These are phyloP conservation scores for Mycosphaerella arachidis DNA, from an alignment of 2,329 filamentous ascomycete genomes.

Conservation along the genomic window DNA sequence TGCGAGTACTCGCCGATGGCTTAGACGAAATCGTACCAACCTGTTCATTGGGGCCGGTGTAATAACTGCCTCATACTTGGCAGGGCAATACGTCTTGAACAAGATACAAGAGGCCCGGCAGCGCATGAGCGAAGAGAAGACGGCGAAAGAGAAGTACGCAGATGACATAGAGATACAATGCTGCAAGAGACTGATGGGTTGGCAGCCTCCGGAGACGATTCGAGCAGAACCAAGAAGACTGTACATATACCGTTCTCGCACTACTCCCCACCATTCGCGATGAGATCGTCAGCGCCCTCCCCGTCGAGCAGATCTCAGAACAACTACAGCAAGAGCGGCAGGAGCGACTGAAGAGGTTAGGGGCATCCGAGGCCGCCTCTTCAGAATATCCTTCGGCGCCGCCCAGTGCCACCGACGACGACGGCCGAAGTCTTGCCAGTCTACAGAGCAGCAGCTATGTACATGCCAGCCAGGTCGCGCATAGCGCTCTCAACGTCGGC, in stretches of 20 bases:
- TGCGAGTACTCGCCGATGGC: slow-evolving; percentile 77
- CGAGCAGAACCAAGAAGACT: slow-evolving; percentile 98
- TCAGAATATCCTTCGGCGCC: slow-evolving; percentile 55
- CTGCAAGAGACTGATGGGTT: slow-evolving; percentile 2
- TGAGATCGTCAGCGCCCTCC: slow-evolving; percentile 79
- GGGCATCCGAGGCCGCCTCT: slow-evolving; percentile 53
- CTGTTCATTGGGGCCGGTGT: slow-evolving; percentile 84
- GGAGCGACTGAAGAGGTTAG: slow-evolving; percentile 50
- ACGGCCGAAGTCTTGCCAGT: slow-evolving; percentile 72
- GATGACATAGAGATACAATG: neutral
- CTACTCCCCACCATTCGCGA: slow-evolving; percentile 87
- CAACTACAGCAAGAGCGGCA: slow-evolving; percentile 93
- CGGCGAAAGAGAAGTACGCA: slow-evolving; percentile 89
- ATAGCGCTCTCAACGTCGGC: slow-evolving; percentile 31
- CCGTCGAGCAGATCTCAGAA: slow-evolving; percentile 87
- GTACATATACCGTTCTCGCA: slow-evolving; percentile 95
- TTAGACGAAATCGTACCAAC: slow-evolving; percentile 84
- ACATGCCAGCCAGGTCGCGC: slow-evolving; percentile 71
- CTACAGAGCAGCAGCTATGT: slow-evolving; percentile 74
- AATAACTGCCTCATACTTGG: slow-evolving; percentile 84
- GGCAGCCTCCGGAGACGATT: slow-evolving; percentile 84
- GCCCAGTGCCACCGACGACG: slow-evolving; percentile 75
- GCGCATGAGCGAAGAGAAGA: slow-evolving; percentile 93
- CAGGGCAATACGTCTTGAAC: slow-evolving; percentile 83
- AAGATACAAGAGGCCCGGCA: slow-evolving; percentile 92